Evolutionary conservation across 169 alveolate species (phyloP), one percentile per base, ranked within the genome.

Genomic region (Cryptosporidium viatorum): DNA sequence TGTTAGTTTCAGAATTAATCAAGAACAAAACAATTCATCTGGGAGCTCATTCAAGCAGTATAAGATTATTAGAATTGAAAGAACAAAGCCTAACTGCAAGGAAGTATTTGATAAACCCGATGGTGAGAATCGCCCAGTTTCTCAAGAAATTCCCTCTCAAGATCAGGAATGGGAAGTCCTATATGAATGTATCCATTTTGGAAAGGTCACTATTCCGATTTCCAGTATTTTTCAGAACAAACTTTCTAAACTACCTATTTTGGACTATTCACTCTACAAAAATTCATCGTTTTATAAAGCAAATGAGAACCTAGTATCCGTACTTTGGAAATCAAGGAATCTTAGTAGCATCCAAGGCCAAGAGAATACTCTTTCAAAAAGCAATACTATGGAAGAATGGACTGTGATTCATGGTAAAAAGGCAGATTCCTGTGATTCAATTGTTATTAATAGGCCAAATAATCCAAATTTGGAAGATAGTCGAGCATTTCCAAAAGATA

Each of bases 161-260:
- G 37, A 70, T 21, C 59, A n/a, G 21, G 84, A 41, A 45, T 80
- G 89, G 89, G 80, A 80, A 50, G 89, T 80, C 23, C 31, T 43
- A 23, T 80, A 80, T 62, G 89, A 80, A 39, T 80, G 67, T 65
- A 50, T 80, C 23, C 89, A 80, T 31, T 80, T 80, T 48, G 89
- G 89, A 26, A 80, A 80, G 21, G 89, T 80, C 6, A 62, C 75
- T n/a, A 80, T 80, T 37, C 89, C 89, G 0, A 62, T 80, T n/a
- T 62, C 75, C 8, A n/a, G 26, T 43, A 21, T 65, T 43, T 29
- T 80, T 18, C 29, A 65, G 1, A 3, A 60, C 21, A 62, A 59
- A 31, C 48, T 80, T 16, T 23, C 50, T n/a, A 43, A 29, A 10
- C 59, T 80, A 43, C 89, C 71, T 31, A 41, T 70, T 10, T 70